Conservation (phyloP, 2,329 filamentous ascomycete species). For the Furcasterigmium furcatum region DNA sequence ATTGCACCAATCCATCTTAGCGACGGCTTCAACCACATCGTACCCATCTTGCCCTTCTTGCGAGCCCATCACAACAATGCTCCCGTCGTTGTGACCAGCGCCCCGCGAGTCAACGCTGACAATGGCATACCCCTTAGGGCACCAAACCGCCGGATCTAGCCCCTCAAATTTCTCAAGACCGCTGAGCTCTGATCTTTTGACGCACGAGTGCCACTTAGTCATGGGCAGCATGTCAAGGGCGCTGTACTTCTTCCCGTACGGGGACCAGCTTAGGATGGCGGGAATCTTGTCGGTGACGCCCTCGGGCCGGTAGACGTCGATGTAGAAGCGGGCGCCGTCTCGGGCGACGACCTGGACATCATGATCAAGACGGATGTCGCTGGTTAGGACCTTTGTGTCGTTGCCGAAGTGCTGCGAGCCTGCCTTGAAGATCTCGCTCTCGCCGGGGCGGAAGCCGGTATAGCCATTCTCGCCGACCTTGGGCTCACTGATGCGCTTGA, state of each 20-base stretch:
- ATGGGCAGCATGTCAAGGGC: constrained; percentile 30
- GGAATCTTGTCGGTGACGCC: constrained; percentile 31
- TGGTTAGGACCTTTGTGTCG: constrained; percentile 23
- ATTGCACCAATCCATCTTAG: constrained; percentile 24
- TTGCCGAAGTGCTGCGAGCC: constrained; percentile 32
- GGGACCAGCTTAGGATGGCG: constrained; percentile 39
- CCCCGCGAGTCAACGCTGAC: constrained; percentile 29
- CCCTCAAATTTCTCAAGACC: constrained; percentile 20
- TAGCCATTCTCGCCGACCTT: constrained; percentile 15
- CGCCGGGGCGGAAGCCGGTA: constrained; percentile 27
- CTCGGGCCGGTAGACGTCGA: constrained; percentile 40
- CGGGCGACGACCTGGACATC: constrained; percentile 39
- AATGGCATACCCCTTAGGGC: constrained; percentile 26
- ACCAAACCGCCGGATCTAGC: constrained; percentile 21
- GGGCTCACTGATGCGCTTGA: constrained; percentile 18
- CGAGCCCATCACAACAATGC: constrained; percentile 19
- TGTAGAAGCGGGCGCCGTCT: constrained; percentile 39
- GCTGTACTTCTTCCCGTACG: constrained; percentile 44
- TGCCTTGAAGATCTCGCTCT: constrained; percentile 31
- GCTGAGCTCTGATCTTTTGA: constrained; percentile 13
- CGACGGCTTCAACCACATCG: constrained; percentile 22
- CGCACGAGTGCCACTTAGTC: constrained; percentile 14
- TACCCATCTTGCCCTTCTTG: constrained; percentile 22
- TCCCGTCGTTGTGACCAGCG: constrained; percentile 18
- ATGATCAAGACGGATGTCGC: constrained; percentile 37